These are phyloP conservation scores for Tylopilus felleus DNA, from an alignment of 768 basidiomycete genomes.

Conservation along the genomic window DNA sequence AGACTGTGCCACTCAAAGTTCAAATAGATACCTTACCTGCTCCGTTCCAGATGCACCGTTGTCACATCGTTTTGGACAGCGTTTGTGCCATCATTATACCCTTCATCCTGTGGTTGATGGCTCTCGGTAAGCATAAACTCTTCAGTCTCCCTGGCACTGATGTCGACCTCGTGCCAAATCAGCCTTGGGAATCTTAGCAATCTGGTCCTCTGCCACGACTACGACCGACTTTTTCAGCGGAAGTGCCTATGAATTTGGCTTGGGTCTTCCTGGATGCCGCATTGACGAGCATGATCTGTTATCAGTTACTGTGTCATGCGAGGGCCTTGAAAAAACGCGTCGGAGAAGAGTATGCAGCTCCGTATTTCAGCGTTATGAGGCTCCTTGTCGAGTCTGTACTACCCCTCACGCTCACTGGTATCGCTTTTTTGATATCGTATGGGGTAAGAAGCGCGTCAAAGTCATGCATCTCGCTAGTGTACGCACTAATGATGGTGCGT, in stretches of 20 bases:
- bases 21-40: no score
- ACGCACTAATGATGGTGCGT: not conserved
- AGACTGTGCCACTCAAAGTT: no score
- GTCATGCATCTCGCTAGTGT: not conserved
- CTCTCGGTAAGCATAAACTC: slow-evolving; percentile 9
- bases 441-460: not conserved
- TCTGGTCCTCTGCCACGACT: not conserved
- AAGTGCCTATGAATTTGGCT: not conserved
- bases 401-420: not conserved
- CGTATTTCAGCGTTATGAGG: not conserved
- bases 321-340: not conserved
- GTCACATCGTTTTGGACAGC: no score
- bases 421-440: not conserved
- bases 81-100: slow-evolving; percentile 3
- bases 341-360: not conserved
- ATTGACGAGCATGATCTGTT: not conserved
- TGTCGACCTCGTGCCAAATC: not conserved
- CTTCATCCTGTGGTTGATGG: slow-evolving; percentile 11
- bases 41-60: no score
- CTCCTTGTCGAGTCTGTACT: not conserved
- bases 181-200: slow-evolving; percentile 4
- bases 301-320: not conserved
- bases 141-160: not conserved
- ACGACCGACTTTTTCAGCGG: not conserved
- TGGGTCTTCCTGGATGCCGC: slow-evolving; percentile 6